phyloP scores from a whole-genome alignment of 805 yeast genomes.

The Hanseniaspora guilliermondii region DNA sequence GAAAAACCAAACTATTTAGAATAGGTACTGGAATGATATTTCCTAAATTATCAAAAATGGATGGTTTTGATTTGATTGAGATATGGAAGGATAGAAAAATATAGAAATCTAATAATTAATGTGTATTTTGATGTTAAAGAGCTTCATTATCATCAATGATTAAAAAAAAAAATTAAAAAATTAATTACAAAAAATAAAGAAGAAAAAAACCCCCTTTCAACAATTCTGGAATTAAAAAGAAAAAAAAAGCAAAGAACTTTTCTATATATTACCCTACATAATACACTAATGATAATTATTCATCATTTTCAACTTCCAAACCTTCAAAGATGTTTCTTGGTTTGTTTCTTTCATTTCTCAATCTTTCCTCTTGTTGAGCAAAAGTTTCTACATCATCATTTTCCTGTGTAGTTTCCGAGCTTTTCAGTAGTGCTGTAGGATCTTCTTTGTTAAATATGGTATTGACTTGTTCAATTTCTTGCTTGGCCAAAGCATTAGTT shows the following conservation, averaged over 20 bases:
- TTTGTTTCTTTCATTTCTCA: slow-evolving; percentile 1
- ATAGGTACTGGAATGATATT: slow-evolving; percentile 73
- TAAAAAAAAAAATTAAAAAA: slow-evolving; percentile 11
- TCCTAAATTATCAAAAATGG: slow-evolving; percentile 95
- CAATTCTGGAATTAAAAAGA: too few species aligned
- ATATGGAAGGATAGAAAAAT: slow-evolving; percentile 68
- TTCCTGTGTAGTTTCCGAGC: slow-evolving; percentile 10
- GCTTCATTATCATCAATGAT: not conserved
- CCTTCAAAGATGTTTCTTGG: slow-evolving; percentile 7
- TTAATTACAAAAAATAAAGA: not conserved
- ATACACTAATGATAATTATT: not conserved
- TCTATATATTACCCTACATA: too few species aligned
- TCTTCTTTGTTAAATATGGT: slow-evolving; percentile 15
- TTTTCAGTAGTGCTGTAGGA: slow-evolving; percentile 19
- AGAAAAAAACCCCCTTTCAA: too few species aligned
- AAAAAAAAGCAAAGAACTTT: too few species aligned
- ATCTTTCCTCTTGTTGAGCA: slow-evolving; percentile 11
- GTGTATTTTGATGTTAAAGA: slow-evolving; percentile 67
- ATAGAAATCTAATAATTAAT: slow-evolving; percentile 24
- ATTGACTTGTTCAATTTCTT: slow-evolving; percentile 18
- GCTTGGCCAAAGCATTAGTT: slow-evolving; percentile 41
- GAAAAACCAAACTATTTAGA: slow-evolving; percentile 48
- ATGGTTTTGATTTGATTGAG: slow-evolving; percentile 84
- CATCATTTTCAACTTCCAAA: not conserved
- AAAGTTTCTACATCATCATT: slow-evolving; percentile 12